Conservation (phyloP, 73 alveolate species). For the Tetrahymena malaccensis region DNA sequence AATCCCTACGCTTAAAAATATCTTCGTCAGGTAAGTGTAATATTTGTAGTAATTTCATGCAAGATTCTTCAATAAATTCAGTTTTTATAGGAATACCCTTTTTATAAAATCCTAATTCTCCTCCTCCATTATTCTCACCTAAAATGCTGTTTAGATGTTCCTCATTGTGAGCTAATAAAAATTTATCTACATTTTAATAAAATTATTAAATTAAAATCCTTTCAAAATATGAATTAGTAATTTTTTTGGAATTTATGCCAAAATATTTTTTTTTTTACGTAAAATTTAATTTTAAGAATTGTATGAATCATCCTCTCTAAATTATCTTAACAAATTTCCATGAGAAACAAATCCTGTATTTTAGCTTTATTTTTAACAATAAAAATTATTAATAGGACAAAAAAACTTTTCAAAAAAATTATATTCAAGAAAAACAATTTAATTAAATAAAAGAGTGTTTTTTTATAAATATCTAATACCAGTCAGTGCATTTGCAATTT, state of each 20-base stretch:
- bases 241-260: neutral
- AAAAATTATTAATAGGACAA: neutral
- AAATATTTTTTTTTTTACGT: neutral
- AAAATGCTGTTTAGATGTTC: neutral
- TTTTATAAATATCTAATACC: conserved; percentile 37
- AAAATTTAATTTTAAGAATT: neutral
- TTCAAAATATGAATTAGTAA: too few relatives aligned
- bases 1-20: neutral
- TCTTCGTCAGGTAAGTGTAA: neutral
- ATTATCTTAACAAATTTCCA: neutral
- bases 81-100: neutral
- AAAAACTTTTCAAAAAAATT: neutral
- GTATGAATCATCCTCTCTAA: neutral
- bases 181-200: neutral
- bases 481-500: conserved; percentile 78
- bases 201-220: neutral
- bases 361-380: neutral
- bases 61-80: neutral
- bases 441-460: neutral
- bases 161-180: neutral
- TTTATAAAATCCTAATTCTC: neutral
- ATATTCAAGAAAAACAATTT: neutral
- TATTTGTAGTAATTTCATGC: neutral
- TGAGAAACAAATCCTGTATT: neutral
- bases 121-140: neutral